These are phyloP conservation scores for Rubia yunnanensis DNA, from an alignment of 257 asterid genomes.

Conservation along the genomic window DNA sequence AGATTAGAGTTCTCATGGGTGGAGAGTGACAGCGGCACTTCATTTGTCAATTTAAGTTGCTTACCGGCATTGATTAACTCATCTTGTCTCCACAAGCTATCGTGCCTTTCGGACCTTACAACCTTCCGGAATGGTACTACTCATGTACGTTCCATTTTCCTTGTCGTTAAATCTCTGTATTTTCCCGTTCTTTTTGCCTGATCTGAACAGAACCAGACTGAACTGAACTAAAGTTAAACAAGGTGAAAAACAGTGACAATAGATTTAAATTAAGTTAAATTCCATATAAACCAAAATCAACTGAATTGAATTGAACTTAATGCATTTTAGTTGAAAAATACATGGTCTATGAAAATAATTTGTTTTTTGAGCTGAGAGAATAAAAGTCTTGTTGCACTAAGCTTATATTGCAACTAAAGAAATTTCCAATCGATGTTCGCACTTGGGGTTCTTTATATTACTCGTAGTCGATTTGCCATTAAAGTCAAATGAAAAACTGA, in stretches of 20 bases:
- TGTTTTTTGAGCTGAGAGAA: no score
- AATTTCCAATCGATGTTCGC: background rate
- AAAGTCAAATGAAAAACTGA: background rate
- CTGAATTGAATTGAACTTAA: no score
- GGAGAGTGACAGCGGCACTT: constrained; percentile 52
- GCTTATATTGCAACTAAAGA: background rate
- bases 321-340: no score
- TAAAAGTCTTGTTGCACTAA: background rate
- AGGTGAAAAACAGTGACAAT: no score
- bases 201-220: no score
- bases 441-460: background rate
- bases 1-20: constrained; percentile 75
- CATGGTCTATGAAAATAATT: no score
- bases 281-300: no score
- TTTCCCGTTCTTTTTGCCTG: background rate
- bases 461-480: background rate
- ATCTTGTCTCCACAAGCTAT: constrained; percentile 62
- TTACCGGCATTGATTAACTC: constrained; percentile 73
- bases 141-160: constrained; percentile 38
- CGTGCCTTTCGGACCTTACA: constrained; percentile 49
- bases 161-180: constrained; percentile 7
- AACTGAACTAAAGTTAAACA: no score
- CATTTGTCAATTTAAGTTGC: constrained; percentile 71
- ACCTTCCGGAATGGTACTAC: constrained; percentile 24
- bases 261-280: no score